Evolutionary conservation across 177 flowering plant species (phyloP).

Genomic region (Vitis hybrid): DNA sequence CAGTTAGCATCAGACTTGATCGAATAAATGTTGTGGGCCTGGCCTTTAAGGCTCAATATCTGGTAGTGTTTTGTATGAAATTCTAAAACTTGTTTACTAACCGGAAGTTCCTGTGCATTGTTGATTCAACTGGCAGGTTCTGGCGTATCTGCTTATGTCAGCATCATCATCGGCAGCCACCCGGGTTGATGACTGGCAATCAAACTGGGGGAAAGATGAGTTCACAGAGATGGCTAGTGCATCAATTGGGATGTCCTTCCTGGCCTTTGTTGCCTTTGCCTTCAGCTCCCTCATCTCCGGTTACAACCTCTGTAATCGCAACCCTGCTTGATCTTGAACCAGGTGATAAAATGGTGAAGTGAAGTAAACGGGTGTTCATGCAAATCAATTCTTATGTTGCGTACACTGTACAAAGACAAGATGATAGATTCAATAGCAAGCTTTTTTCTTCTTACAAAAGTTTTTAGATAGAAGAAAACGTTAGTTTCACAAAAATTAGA

Average conservation of each 20-base stretch:
- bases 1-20: too few relatives aligned
- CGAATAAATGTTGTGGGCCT: too few relatives aligned
- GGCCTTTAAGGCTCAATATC: too few relatives aligned
- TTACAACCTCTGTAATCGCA: slow-evolving; percentile 52
- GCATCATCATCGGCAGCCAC: slow-evolving; percentile 89
- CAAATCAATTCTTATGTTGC: slow-evolving; percentile 7
- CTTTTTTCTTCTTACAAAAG: neutral
- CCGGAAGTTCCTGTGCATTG: neutral
- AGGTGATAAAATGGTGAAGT: neutral
- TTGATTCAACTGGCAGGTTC: slow-evolving; percentile 39
- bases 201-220: slow-evolving; percentile 87
- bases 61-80: too few relatives aligned
- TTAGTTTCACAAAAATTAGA: too few relatives aligned
- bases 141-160: slow-evolving; percentile 84
- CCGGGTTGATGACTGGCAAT: slow-evolving; percentile 70
- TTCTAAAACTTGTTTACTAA: neutral
- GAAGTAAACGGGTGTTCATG: neutral
- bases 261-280: slow-evolving; percentile 81
- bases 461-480: too few relatives aligned
- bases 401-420: neutral
- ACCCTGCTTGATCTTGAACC: slow-evolving; percentile 13
- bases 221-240: slow-evolving; percentile 85
- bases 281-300: slow-evolving; percentile 80
- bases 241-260: slow-evolving; percentile 70
- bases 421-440: neutral